Conservation (phyloP, 805 yeast genomes). For the Nakazawaea sp. region DNA sequence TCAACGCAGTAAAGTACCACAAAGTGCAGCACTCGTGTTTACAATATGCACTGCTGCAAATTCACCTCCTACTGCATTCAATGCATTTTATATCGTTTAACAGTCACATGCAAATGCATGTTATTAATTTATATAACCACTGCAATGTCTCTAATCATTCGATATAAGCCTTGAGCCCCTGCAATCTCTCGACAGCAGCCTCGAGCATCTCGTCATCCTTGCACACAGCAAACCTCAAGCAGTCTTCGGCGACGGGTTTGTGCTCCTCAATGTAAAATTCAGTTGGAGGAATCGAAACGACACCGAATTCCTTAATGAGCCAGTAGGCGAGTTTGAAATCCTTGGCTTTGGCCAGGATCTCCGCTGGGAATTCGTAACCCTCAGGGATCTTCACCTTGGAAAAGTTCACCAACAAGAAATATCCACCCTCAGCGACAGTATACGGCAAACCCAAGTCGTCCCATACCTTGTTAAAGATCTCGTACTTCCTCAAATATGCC, state of each 20-base stretch:
- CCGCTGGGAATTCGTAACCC: constrained; percentile 66
- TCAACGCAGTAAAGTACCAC: too few relatives aligned
- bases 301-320: constrained; percentile 88
- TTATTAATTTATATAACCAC: too few relatives aligned
- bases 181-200: constrained; percentile 74
- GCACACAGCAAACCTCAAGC: constrained; percentile 92
- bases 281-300: constrained; percentile 96
- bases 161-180: constrained; percentile 61
- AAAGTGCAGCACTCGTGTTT: too few relatives aligned
- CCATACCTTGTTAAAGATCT: constrained; percentile 67
- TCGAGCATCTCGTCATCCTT: constrained; percentile 78
- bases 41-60: too few relatives aligned
- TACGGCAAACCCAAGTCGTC: constrained; percentile 87
- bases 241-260: constrained; percentile 72
- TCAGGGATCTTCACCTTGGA: constrained; percentile 73
- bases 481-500: constrained; percentile 65
- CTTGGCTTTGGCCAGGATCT: constrained; percentile 58
- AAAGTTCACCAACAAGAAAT: constrained; percentile 85
- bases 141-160: too few relatives aligned
- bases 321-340: constrained; percentile 90
- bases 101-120: too few relatives aligned
- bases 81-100: too few relatives aligned
- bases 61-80: too few relatives aligned
- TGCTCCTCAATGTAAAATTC: constrained; percentile 75
- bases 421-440: constrained; percentile 89